These are phyloP conservation scores for Pestalotiopsis sp. DNA, from an alignment of 2,329 filamentous ascomycete genomes.

Conservation along the genomic window DNA sequence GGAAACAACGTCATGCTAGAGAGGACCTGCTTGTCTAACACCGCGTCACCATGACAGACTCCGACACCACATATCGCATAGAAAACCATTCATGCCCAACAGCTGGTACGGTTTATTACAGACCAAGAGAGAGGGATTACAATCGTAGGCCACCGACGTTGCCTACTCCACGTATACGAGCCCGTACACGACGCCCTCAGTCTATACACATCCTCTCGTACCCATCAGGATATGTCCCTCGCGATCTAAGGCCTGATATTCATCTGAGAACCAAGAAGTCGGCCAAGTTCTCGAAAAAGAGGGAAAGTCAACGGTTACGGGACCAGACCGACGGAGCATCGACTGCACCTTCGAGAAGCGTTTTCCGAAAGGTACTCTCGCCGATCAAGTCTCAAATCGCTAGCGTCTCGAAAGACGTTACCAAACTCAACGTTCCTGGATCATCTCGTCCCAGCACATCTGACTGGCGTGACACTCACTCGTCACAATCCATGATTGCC, in stretches of 20 bases:
- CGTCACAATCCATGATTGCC: constrained; percentile 20
- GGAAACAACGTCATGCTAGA: background rate
- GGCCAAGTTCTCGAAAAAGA: constrained; percentile 29
- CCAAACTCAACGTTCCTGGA: constrained; percentile 13
- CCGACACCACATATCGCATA: constrained; percentile 18
- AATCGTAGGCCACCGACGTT: constrained; percentile 25
- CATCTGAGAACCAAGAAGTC: constrained; percentile 49
- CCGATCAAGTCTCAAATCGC: constrained; percentile 29
- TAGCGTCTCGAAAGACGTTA: constrained; percentile 19
- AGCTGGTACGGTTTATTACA: constrained; percentile 29
- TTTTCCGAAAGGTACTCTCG: constrained; percentile 33
- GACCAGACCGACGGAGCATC: constrained; percentile 18
- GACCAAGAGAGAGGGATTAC: constrained; percentile 24
- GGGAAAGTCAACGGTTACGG: constrained; percentile 16
- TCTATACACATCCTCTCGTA: constrained; percentile 54
- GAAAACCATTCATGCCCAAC: constrained; percentile 21
- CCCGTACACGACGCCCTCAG: constrained; percentile 49
- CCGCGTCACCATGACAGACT: constrained; percentile 27
- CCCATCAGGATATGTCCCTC: constrained; percentile 41
- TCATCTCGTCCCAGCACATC: constrained; percentile 14
- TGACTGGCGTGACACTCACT: constrained; percentile 7
- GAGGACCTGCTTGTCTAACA: constrained; percentile 20
- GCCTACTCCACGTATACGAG: constrained; percentile 45
- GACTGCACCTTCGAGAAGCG: constrained; percentile 30
- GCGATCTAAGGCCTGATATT: constrained; percentile 42